phyloP scores from a whole-genome alignment of 371 early-diverging fungal genomes.

The Mortierella sp. region DNA sequence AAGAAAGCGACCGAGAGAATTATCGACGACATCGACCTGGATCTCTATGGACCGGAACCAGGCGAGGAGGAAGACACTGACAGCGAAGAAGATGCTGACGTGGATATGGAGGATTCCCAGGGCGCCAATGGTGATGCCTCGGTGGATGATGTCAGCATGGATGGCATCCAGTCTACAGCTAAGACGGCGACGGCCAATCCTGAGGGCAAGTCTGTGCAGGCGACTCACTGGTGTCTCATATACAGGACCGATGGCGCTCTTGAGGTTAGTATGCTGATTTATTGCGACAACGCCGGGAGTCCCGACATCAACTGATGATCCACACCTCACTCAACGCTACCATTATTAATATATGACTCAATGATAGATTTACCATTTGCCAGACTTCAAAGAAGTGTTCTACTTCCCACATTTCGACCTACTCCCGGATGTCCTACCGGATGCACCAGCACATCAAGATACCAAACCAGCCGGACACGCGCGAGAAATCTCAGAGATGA shows the following conservation, averaged over 20 bases:
- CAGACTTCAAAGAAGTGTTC: constrained; percentile 78
- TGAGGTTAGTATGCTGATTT: constrained; percentile 55
- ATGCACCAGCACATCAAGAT: constrained; percentile 58
- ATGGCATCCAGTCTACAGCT: constrained; percentile 23
- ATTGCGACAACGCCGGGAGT: not conserved
- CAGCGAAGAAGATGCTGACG: constrained; percentile 45
- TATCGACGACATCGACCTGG: constrained; percentile 72
- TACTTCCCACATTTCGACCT: constrained; percentile 73
- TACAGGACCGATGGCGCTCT: constrained; percentile 65
- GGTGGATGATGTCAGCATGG: constrained; percentile 32
- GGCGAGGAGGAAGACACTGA: constrained; percentile 52
- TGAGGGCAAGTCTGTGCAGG: constrained; percentile 39
- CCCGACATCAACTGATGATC: not conserved
- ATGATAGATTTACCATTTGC: constrained; percentile 78
- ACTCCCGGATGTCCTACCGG: constrained; percentile 69
- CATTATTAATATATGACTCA: too few species aligned
- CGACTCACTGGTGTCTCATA: constrained; percentile 62
- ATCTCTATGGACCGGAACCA: constrained; percentile 70
- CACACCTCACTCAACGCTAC: not conserved
- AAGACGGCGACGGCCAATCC: constrained; percentile 37
- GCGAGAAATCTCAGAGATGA: constrained; percentile 73
- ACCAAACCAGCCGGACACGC: constrained; percentile 53
- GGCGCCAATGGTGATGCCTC: constrained; percentile 27
- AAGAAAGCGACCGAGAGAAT: constrained; percentile 41
- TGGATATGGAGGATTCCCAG: constrained; percentile 36